phyloP scores from a whole-genome alignment of 495 filamentous ascomycete species.

The Venustampulla echinocandica region DNA sequence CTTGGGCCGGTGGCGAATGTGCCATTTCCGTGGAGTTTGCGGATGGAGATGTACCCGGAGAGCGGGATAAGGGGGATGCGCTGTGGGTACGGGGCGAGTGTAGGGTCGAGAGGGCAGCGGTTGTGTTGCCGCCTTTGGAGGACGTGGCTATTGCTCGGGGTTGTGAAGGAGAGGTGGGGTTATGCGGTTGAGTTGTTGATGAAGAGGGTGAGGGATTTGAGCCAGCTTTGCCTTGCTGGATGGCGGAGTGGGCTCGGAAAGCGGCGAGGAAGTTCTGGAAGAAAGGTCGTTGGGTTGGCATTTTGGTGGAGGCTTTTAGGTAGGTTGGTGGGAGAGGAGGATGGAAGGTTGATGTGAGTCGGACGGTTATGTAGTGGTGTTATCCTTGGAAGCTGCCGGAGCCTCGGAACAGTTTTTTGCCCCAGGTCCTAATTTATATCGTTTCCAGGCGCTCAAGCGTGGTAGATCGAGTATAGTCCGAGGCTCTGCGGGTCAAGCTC shows the following conservation, averaged over 20 bases:
- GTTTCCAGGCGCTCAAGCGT: too few relatives aligned
- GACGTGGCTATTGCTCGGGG: conserved; percentile 21
- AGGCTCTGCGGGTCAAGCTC: too few relatives aligned
- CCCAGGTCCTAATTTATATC: too few relatives aligned
- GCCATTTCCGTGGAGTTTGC: too few relatives aligned
- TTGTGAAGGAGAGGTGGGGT: conserved; percentile 12
- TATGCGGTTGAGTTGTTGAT: conserved; percentile 8
- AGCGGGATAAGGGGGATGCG: conserved; percentile 16
- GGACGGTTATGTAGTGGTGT: not conserved
- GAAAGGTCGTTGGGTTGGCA: conserved; percentile 63
- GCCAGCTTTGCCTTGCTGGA: conserved; percentile 17
- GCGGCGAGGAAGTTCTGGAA: conserved; percentile 67
- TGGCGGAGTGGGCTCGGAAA: conserved; percentile 50
- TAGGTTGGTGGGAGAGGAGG: not conserved
- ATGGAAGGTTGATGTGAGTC: not conserved
- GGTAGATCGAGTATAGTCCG: too few relatives aligned
- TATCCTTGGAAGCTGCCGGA: not conserved
- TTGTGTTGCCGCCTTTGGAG: conserved; percentile 17
- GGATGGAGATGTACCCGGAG: conserved; percentile 10
- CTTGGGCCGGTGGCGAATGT: conserved; percentile 1
- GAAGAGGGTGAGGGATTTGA: conserved; percentile 8
- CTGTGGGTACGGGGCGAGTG: conserved; percentile 22
- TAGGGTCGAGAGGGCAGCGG: conserved; percentile 15
- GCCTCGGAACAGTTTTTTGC: too few relatives aligned
- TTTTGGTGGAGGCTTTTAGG: conserved; percentile 20